phyloP scores from a whole-genome alignment of 495 filamentous ascomycete species.

The Neurospora terricola region DNA sequence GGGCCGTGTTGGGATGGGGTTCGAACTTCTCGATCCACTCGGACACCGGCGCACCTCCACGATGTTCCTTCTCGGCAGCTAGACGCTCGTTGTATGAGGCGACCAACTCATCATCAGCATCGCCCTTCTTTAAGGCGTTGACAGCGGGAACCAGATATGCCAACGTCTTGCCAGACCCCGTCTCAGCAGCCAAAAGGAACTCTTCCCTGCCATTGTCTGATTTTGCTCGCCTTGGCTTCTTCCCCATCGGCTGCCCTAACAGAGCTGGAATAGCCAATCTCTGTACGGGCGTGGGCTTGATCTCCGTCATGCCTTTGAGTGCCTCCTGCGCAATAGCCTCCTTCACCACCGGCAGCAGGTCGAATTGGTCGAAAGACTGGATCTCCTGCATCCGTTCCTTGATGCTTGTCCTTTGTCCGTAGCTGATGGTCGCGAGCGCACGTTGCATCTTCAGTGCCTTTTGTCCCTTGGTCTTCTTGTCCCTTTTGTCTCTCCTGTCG shows the following conservation, averaged over 20 bases:
- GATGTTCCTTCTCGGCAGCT: slow-evolving; percentile 34
- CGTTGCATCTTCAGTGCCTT: slow-evolving; percentile 96
- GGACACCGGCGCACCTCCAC: slow-evolving; percentile 39
- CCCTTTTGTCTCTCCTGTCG: slow-evolving; percentile 18
- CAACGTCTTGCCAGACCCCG: slow-evolving; percentile 92
- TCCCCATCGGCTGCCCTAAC: slow-evolving; percentile 31
- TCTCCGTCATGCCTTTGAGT: slow-evolving; percentile 57
- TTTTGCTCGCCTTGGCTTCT: neutral
- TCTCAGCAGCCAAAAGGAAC: slow-evolving; percentile 88
- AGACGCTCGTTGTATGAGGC: slow-evolving; percentile 40
- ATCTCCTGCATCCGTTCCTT: slow-evolving; percentile 59
- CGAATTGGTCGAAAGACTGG: slow-evolving; percentile 71
- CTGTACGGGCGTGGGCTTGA: slow-evolving; percentile 81
- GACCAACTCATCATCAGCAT: slow-evolving; percentile 49
- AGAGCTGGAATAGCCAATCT: slow-evolving; percentile 75
- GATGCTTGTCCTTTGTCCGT: slow-evolving; percentile 55
- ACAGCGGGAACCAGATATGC: slow-evolving; percentile 78
- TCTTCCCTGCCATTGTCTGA: slow-evolving; percentile 44
- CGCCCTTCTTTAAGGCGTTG: slow-evolving; percentile 72
- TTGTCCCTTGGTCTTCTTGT: slow-evolving; percentile 26
- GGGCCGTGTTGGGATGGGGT: slow-evolving; percentile 59
- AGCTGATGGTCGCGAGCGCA: slow-evolving; percentile 60
- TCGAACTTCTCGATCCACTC: slow-evolving; percentile 39
- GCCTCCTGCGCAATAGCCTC: slow-evolving; percentile 62
- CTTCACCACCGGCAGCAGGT: slow-evolving; percentile 61